Percentiles rank a stretch among this genome's conserved stretches.
Evolutionary conservation across 495 filamentous ascomycete genomes (phyloP).

Genomic region (Parachaetomium inaequale): DNA sequence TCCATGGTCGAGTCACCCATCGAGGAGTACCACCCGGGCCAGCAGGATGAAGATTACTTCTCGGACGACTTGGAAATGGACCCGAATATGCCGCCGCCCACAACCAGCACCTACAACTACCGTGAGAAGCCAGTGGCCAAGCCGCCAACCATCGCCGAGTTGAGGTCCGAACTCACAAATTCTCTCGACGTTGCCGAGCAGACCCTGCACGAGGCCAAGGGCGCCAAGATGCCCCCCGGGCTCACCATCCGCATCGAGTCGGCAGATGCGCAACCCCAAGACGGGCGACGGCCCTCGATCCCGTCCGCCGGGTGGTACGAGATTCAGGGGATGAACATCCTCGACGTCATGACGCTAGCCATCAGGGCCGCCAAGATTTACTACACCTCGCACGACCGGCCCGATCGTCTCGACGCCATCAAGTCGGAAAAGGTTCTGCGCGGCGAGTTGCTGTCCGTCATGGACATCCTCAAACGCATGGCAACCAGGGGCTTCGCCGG

Average conservation of each 20-base stretch:
- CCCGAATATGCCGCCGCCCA: conserved; percentile 82
- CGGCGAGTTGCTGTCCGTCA: conserved; percentile 71
- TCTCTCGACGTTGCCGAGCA: conserved; percentile 63
- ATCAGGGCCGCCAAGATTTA: conserved; percentile 94
- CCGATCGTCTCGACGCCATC: conserved; percentile 77
- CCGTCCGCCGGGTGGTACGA: conserved; percentile 66
- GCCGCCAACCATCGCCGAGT: conserved; percentile 72
- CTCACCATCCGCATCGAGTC: conserved; percentile 12
- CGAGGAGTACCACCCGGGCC: conserved; percentile 49
- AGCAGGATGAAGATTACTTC: conserved; percentile 52
- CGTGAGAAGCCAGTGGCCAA: conserved; percentile 81
- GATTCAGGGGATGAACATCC: conserved; percentile 82
- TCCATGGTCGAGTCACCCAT: conserved; percentile 56
- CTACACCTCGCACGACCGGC: conserved; percentile 81
- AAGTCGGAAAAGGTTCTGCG: conserved; percentile 79
- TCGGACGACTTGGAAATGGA: conserved; percentile 57
- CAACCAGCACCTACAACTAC: conserved; percentile 91
- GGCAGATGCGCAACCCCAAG: background rate
- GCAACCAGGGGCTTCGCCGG: conserved; percentile 82
- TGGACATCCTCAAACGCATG: conserved; percentile 88
- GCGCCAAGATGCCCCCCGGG: conserved; percentile 27
- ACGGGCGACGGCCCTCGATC: conserved; percentile 14
- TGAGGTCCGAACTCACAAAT: conserved; percentile 69
- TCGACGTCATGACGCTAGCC: conserved; percentile 88
- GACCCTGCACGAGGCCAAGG: conserved; percentile 52